Percentiles rank a stretch among this genome's conserved stretches.
Evolutionary conservation across 1,139 yeast species (phyloP).

Genomic region (Suhomyces ambrosiae): DNA sequence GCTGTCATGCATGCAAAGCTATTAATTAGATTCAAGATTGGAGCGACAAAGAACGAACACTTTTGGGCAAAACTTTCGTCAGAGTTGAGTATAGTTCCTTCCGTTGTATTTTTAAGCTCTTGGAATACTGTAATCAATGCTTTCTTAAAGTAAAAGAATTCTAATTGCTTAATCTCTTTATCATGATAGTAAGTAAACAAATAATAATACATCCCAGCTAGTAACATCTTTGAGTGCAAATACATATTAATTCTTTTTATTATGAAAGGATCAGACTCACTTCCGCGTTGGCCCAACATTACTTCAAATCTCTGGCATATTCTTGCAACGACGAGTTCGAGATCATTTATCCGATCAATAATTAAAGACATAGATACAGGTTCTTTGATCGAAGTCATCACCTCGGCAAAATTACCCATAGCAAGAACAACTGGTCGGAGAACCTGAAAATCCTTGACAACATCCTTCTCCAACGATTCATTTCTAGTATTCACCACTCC

Average conservation of each 20-base stretch:
- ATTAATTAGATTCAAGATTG: constrained; percentile 14
- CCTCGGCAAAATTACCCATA: constrained; percentile 7
- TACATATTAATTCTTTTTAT: constrained; percentile 10
- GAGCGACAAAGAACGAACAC: constrained; percentile 15
- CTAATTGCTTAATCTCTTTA: constrained; percentile 19
- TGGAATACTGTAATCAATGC: constrained; percentile 19
- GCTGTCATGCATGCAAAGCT: constrained; percentile 15
- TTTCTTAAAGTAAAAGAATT: constrained; percentile 30
- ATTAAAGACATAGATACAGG: constrained; percentile 15
- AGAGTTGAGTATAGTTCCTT: constrained; percentile 9
- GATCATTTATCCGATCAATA: constrained; percentile 13
- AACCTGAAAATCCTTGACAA: constrained; percentile 17
- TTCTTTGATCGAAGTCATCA: constrained; percentile 16
- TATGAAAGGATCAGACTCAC: constrained; percentile 4
- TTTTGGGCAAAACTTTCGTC: constrained; percentile 14
- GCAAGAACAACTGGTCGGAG: constrained; percentile 12
- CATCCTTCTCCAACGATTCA: constrained; percentile 23
- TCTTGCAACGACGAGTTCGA: constrained; percentile 18
- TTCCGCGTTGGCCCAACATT: constrained; percentile 5
- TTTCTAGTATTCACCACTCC: constrained; percentile 24
- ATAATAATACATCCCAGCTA: constrained; percentile 26
- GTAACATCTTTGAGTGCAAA: constrained; percentile 19
- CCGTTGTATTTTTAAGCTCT: constrained; percentile 21
- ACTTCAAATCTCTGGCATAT: constrained; percentile 11
- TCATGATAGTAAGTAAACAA: constrained; percentile 31